These are phyloP conservation scores for Boletus rufocinnamomeus DNA, from an alignment of 768 basidiomycete genomes.

Conservation along the genomic window DNA sequence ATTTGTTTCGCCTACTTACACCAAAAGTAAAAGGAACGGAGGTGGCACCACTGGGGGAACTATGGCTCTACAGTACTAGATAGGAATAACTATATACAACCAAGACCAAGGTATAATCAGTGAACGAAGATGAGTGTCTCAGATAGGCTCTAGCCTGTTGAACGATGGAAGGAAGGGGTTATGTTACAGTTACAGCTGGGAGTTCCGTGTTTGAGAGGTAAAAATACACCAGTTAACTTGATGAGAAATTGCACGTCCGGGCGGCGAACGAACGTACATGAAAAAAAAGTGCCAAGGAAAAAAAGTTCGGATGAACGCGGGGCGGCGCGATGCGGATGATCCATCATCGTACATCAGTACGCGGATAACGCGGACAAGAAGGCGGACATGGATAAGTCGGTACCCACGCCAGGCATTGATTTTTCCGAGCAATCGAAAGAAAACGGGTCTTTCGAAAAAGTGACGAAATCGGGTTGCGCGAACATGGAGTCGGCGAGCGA, in stretches of 20 bases:
- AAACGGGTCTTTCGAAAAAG: constrained; percentile 28
- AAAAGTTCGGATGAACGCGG: constrained; percentile 9
- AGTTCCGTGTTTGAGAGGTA: constrained; percentile 19
- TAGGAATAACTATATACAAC: constrained; percentile 37
- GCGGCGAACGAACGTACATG: constrained; percentile 4
- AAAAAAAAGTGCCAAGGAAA: constrained; percentile 3
- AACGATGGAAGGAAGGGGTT: neutral
- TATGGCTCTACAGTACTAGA: constrained; percentile 24
- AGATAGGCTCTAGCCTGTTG: constrained; percentile 5
- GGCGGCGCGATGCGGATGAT: constrained; percentile 6
- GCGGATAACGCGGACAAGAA: constrained; percentile 35
- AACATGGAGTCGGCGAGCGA: constrained; percentile 16
- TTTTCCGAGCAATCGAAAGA: constrained; percentile 29
- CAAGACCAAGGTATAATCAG: constrained; percentile 12
- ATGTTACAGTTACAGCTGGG: constrained; percentile 31
- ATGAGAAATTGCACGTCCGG: constrained; percentile 8
- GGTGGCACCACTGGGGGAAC: constrained; percentile 1
- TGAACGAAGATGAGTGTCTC: constrained; percentile 20
- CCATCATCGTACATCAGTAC: constrained; percentile 23
- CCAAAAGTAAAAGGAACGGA: neutral
- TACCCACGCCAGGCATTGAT: constrained; percentile 22
- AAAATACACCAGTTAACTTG: constrained; percentile 31
- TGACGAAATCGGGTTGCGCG: constrained; percentile 23
- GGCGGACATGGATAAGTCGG: constrained; percentile 34
- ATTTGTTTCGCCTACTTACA: constrained; percentile 18